A percentile compares a stretch with the other conserved stretches of the same genome.
Evolutionary conservation across 1,284 basidiomycete species (phyloP).

Genomic region (Leccinum subrobustum): DNA sequence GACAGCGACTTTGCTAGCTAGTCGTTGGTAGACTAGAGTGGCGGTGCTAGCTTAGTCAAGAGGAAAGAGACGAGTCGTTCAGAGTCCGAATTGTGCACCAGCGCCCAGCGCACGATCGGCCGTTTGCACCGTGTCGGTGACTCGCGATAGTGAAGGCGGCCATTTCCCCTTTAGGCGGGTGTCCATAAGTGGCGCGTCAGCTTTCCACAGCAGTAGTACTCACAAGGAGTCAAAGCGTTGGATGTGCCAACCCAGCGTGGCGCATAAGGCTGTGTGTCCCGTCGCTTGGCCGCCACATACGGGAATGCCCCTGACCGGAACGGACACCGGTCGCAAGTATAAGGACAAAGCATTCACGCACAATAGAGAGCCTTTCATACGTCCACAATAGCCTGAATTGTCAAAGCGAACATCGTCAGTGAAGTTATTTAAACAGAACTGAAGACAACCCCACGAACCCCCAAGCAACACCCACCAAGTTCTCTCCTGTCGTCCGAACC

Average conservation of each 20-base stretch:
- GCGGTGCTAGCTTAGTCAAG: not conserved
- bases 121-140: not conserved
- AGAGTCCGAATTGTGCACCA: not conserved
- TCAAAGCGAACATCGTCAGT: conserved; percentile 18
- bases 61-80: no score
- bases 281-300: conserved; percentile 10
- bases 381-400: conserved; percentile 3
- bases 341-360: conserved; percentile 18
- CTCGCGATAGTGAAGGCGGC: not conserved
- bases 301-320: conserved; percentile 21
- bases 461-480: not conserved
- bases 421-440: conserved; percentile 20
- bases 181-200: not conserved
- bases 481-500: not conserved
- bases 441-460: not conserved
- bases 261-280: conserved; percentile 10
- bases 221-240: conserved; percentile 19
- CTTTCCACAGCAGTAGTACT: conserved; percentile 6
- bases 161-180: not conserved
- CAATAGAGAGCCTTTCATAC: conserved; percentile 18
- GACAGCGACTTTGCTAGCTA: not conserved
- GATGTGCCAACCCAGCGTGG: not conserved
- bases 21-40: not conserved
- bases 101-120: not conserved
- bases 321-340: conserved; percentile 9